Conservation (phyloP, 495 filamentous ascomycete genomes). For the Aspergillus heteromorphus region DNA sequence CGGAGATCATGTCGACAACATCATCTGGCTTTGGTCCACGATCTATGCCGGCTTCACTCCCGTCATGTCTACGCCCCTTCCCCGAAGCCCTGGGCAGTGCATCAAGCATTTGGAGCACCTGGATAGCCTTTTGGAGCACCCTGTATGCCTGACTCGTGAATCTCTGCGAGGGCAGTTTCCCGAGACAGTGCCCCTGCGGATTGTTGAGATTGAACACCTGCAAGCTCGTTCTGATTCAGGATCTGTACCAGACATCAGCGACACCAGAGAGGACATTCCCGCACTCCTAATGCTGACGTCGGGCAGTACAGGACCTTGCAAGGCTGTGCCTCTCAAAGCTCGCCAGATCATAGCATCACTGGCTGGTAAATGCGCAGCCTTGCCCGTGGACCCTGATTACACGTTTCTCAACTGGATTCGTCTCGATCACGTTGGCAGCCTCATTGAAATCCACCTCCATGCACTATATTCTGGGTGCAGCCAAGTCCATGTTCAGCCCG, state of each 20-base stretch:
- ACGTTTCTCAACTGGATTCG: slow-evolving; percentile 48
- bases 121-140: slow-evolving; percentile 4
- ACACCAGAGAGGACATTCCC: not conserved
- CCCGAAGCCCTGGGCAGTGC: slow-evolving; percentile 20
- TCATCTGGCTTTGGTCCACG: slow-evolving; percentile 42
- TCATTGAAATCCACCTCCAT: slow-evolving; percentile 46
- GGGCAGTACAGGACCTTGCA: slow-evolving; percentile 51
- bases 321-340: slow-evolving; percentile 46
- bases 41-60: slow-evolving; percentile 33
- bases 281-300: slow-evolving; percentile 34
- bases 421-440: slow-evolving; percentile 49
- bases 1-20: not conserved
- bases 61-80: slow-evolving; percentile 34
- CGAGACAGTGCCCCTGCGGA: not conserved
- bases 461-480: slow-evolving; percentile 23
- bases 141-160: slow-evolving; percentile 13
- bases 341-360: slow-evolving; percentile 43
- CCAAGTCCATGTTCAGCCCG: slow-evolving; percentile 43
- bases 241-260: too few relatives aligned
- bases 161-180: not conserved
- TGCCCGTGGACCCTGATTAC: not conserved
- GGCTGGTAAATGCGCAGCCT: slow-evolving; percentile 28
- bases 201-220: not conserved
- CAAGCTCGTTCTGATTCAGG: not conserved
- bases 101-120: slow-evolving; percentile 17